These are phyloP conservation scores for Cystobasidium ongulense DNA, from an alignment of 768 basidiomycete genomes.

Conservation along the genomic window DNA sequence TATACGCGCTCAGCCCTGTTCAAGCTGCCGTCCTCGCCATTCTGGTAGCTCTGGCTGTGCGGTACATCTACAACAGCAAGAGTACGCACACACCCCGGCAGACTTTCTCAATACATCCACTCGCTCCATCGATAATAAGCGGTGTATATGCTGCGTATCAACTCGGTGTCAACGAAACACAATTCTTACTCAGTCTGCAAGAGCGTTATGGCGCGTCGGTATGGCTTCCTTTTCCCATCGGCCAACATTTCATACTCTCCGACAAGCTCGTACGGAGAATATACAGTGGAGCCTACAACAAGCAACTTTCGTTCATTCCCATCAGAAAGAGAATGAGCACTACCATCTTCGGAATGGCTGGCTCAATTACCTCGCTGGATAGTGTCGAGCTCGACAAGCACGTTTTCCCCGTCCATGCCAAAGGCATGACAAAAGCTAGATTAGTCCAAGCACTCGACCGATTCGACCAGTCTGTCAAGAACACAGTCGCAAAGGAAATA, in stretches of 20 bases:
- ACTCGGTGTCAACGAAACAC: slow-evolving; percentile 35
- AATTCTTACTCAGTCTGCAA: slow-evolving; percentile 24
- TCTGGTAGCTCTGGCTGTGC: background rate
- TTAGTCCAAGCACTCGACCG: slow-evolving; percentile 21
- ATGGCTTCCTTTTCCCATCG: slow-evolving; percentile 37
- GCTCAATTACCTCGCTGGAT: background rate
- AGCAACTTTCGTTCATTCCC: slow-evolving; percentile 33
- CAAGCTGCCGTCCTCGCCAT: background rate
- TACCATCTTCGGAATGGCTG: slow-evolving; percentile 23
- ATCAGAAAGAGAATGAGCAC: slow-evolving; percentile 33
- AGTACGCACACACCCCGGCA: background rate
- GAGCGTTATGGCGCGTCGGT: background rate
- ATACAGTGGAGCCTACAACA: slow-evolving; percentile 24
- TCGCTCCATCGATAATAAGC: slow-evolving; percentile 23
- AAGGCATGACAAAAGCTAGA: slow-evolving; percentile 22
- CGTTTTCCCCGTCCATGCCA: slow-evolving; percentile 32
- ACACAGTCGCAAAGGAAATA: slow-evolving; percentile 5
- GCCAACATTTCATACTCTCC: slow-evolving; percentile 29
- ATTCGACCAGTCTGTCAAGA: slow-evolving; percentile 16
- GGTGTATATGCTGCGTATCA: slow-evolving; percentile 32
- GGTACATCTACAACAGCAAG: background rate
- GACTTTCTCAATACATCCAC: slow-evolving; percentile 6
- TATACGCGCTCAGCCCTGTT: background rate
- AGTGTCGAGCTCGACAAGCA: background rate
- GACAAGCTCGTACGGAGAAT: slow-evolving; percentile 13